Evolutionary conservation across 495 filamentous ascomycete species (phyloP), one percentile per base, ranked within the genome.

Genomic region (Neurospora terricola): DNA sequence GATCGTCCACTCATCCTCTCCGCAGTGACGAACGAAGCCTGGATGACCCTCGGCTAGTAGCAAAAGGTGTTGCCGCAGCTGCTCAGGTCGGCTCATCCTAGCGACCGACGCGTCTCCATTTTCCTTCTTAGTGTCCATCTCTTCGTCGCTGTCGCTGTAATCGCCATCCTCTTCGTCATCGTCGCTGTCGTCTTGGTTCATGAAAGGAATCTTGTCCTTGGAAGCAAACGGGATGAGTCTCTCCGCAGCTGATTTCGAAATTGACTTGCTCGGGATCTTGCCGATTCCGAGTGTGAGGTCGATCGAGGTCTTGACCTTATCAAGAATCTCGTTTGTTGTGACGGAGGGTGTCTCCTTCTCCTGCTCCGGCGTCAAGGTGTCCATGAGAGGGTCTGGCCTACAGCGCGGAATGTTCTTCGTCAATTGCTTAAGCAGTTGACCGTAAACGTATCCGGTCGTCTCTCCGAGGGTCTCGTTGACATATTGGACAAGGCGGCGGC

Each of bases 1-100:
- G 27, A 98, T 84, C 12, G 87, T 90, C 92, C 93, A 98, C 77
- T 91, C 88, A 12, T 89, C 86, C n/a, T 85, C 80, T 27, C 91
- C 86, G 74, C 84, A 86, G 72, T 87, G 89, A 18, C 85, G 88
- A 45, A 91, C 82, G 77, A 98, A 94, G 21, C 86, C 83, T 75
- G 89, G 88, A 0, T 88, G 89, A 72, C 93, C 89, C 76, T 93
- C 89, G 2, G 89, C 82, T 10, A 99, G 88, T 18, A 96, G 83
- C 30, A 88, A 80, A 18, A 98, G 88, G 76, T 99, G 96, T 70
- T 87, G 84, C 69, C 84, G 82, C 73, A 85, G 82, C 74, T 91
- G 88, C 72, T 90, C 86, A n/a, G 97, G 84, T 18, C 91, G 83
- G 30, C 84, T 73, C 48, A 86, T 78, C 48, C 84, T 80, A 76